These are phyloP conservation scores for Penicillium taxi DNA, from an alignment of 495 filamentous ascomycete species.

Conservation along the genomic window DNA sequence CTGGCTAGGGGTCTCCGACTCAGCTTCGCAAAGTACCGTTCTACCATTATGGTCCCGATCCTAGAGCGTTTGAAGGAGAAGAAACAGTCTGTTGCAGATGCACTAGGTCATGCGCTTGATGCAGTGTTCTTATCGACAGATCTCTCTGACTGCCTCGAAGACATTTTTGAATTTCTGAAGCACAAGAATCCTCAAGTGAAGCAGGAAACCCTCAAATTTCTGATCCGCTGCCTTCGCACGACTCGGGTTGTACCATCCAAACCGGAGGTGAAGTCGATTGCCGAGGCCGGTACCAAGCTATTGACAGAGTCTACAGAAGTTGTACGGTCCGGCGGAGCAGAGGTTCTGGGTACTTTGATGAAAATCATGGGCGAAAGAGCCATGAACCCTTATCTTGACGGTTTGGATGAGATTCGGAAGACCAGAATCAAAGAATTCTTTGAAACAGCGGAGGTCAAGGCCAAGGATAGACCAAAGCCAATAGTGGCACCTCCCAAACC, in stretches of 20 bases:
- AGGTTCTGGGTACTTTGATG: slow-evolving; percentile 91
- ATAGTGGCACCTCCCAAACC: slow-evolving; percentile 56
- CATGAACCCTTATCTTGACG: slow-evolving; percentile 95
- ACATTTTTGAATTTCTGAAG: slow-evolving; percentile 73
- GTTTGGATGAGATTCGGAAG: slow-evolving; percentile 91
- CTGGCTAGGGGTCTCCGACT: slow-evolving; percentile 83
- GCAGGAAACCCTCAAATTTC: slow-evolving; percentile 82
- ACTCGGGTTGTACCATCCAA: slow-evolving; percentile 77
- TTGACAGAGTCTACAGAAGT: slow-evolving; percentile 81
- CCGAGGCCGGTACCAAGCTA: slow-evolving; percentile 79
- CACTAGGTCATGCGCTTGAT: slow-evolving; percentile 76
- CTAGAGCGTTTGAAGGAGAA: slow-evolving; percentile 96
- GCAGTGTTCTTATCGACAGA: slow-evolving; percentile 73
- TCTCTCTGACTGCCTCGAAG: slow-evolving; percentile 78
- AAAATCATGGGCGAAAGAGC: slow-evolving; percentile 95
- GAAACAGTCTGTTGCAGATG: slow-evolving; percentile 83
- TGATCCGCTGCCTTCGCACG: slow-evolving; percentile 77
- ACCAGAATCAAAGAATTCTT: slow-evolving; percentile 93
- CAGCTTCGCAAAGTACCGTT: slow-evolving; percentile 71
- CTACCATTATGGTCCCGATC: slow-evolving; percentile 72
- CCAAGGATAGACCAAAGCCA: slow-evolving; percentile 92
- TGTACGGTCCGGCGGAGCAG: slow-evolving; percentile 78
- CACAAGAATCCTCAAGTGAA: slow-evolving; percentile 98
- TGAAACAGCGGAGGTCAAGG: slow-evolving; percentile 87
- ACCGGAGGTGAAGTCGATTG: slow-evolving; percentile 73